Evolutionary conservation across 2,329 filamentous ascomycete species (phyloP), one percentile per base, ranked within the genome.

Genomic region (Aureobasidium mangrovei): DNA sequence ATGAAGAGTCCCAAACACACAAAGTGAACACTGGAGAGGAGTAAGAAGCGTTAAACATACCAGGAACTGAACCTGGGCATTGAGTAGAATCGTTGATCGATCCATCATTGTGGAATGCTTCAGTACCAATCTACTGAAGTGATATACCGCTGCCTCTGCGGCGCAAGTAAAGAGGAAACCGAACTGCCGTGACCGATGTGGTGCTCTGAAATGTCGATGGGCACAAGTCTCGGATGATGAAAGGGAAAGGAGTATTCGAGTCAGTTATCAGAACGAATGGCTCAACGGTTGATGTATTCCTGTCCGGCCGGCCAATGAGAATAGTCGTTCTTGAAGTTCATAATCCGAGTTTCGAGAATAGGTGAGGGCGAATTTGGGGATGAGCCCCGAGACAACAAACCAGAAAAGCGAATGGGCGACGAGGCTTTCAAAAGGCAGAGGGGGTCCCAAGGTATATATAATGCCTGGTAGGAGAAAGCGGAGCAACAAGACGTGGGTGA

Each of bases 41-140:
- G 60, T 60, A 61, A 63, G 47, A 58, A 61, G 58, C 58, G 59
- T 55, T 42, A 53, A 26, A 69, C 72, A 53, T 68, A 76, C 74
- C 59, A 76, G 62, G 56, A 77, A 75, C 53, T 72, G 72, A 49
- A 77, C 74, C 58, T 74, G 70, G 41, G 74, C 72, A 63, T 70
- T 75, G 54, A 76, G 64, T 56, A 76, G 60, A 35, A 70, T 73
- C 62, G 70, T 67, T 43, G 74, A 76, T 31, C 67, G 65, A 52
- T 72, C 70, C 70, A 73, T 72, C 40, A 40, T 54, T 39, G 31
- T 51, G 29, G 38, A 42, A 42, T 31, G 7, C 29, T 24, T 27
- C 4, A 12, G 8, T 6, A 12, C 24, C 3, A 28, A 24, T n/a
- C 9, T n/a, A 7, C 31, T 27, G 46, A 9, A 3, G 24, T 28